Evolutionary conservation across 768 basidiomycete species (phyloP).

Genomic region (Leccinum sublutescens): DNA sequence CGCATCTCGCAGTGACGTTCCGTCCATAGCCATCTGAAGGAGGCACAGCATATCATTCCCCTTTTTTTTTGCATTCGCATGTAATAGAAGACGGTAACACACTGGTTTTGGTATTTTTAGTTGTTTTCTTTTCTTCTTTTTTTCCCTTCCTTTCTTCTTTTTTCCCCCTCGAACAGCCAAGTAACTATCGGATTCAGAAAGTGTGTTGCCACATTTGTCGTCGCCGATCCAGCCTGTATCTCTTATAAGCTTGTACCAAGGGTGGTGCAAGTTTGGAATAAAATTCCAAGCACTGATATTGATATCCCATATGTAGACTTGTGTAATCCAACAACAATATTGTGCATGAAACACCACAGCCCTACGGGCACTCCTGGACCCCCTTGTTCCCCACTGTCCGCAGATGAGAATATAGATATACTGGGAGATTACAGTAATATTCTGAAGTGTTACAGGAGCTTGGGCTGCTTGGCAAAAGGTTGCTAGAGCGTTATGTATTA

Average conservation of each 20-base stretch:
- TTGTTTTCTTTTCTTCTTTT: not conserved
- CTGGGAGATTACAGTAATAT: too few species aligned
- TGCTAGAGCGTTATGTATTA: too few species aligned
- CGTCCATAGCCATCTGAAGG: constrained; percentile 64
- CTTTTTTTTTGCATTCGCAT: constrained; percentile 46
- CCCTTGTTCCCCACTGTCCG: too few species aligned
- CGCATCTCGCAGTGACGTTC: constrained; percentile 15
- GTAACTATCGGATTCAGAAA: constrained; percentile 12
- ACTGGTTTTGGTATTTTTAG: constrained; percentile 29
- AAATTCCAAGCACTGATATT: too few species aligned
- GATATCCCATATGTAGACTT: too few species aligned
- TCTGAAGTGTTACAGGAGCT: too few species aligned
- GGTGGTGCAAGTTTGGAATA: too few species aligned
- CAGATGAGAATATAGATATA: too few species aligned
- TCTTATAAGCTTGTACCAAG: not conserved
- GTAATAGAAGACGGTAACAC: constrained; percentile 50
- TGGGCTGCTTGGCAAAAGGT: too few species aligned
- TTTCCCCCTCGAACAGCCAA: constrained; percentile 5
- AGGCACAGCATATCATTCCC: constrained; percentile 53
- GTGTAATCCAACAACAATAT: too few species aligned
- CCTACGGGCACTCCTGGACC: too few species aligned
- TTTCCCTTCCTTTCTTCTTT: not conserved
- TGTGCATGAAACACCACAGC: too few species aligned
- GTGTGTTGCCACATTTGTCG: constrained; percentile 8
- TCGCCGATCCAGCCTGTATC: constrained; percentile 15